phyloP scores from a whole-genome alignment of 1,139 yeast genomes.

The Blastobotrys raffinosifermentans region DNA sequence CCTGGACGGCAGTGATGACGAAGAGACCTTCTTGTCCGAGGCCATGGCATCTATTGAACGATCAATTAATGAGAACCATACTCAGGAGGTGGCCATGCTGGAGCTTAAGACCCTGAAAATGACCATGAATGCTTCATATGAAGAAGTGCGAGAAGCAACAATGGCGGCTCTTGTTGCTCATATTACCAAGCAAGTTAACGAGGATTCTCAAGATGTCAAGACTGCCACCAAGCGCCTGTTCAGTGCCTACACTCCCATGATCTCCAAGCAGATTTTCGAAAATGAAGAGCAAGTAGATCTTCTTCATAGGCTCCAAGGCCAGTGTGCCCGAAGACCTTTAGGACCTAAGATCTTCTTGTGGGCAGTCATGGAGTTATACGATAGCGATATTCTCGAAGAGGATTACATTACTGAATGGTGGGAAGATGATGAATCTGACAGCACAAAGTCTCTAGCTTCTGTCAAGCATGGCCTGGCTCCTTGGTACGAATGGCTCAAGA shows the following conservation, averaged over 20 bases:
- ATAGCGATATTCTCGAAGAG: conserved; percentile 75
- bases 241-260: conserved; percentile 47
- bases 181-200: conserved; percentile 63
- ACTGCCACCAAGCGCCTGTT: conserved; percentile 74
- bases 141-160: conserved; percentile 84
- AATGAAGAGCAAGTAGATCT: conserved; percentile 72
- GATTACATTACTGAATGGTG: conserved; percentile 81
- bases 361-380: conserved; percentile 66
- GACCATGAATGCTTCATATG: conserved; percentile 95
- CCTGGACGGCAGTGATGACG: conserved; percentile 44
- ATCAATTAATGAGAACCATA: conserved; percentile 88
- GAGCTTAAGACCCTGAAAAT: conserved; percentile 91
- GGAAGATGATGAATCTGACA: conserved; percentile 43
- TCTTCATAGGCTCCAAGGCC: conserved; percentile 50
- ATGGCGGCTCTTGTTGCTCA: conserved; percentile 63
- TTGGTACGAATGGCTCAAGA: conserved; percentile 82
- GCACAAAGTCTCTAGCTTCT: conserved; percentile 39
- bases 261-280: conserved; percentile 62
- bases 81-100: conserved; percentile 82
- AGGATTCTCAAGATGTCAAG: conserved; percentile 68
- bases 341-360: conserved; percentile 53
- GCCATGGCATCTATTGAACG: conserved; percentile 92
- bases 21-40: conserved; percentile 79
- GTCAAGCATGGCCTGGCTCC: conserved; percentile 42
- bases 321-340: conserved; percentile 37